Percentiles rank a stretch among this genome's conserved stretches.
These are phyloP conservation scores for Colletotrichum brevisporum DNA, from an alignment of 2,329 filamentous ascomycete genomes.

Conservation along the genomic window DNA sequence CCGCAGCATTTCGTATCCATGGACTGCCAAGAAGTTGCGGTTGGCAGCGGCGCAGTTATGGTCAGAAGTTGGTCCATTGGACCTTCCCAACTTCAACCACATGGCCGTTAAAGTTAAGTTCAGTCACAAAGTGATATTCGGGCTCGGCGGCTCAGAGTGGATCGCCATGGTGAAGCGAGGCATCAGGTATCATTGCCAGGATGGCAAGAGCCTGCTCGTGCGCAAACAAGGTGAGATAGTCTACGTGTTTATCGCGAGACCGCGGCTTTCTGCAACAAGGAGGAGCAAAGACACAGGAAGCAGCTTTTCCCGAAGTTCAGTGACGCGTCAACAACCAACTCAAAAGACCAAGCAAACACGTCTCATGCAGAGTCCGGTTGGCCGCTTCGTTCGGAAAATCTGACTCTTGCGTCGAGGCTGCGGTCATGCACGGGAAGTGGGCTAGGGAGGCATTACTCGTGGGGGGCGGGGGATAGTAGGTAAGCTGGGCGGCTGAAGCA, in stretches of 20 bases:
- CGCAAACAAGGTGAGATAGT: background rate
- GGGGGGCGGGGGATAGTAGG: too few relatives aligned
- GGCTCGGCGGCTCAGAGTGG: constrained; percentile 12
- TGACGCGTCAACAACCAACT: constrained; percentile 13
- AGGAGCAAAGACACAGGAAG: background rate
- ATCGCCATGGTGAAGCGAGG: constrained; percentile 1
- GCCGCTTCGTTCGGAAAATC: background rate
- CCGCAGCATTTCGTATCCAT: too few relatives aligned
- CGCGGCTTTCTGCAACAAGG: background rate
- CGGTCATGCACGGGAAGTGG: background rate
- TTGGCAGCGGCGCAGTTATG: too few relatives aligned
- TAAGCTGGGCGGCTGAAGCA: background rate
- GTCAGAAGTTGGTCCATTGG: too few relatives aligned
- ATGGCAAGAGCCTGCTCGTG: background rate
- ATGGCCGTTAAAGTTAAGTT: background rate
- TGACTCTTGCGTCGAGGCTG: constrained; percentile 3
- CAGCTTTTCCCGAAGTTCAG: background rate
- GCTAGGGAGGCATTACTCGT: background rate
- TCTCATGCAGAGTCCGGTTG: background rate
- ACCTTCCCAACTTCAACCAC: too few relatives aligned
- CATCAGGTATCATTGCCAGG: background rate
- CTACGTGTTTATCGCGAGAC: background rate
- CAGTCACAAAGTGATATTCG: background rate
- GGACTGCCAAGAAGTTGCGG: too few relatives aligned
- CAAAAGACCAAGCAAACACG: background rate